Conservation (phyloP, 192 early-diverging fungal species). For the Phycomyces nitens region DNA sequence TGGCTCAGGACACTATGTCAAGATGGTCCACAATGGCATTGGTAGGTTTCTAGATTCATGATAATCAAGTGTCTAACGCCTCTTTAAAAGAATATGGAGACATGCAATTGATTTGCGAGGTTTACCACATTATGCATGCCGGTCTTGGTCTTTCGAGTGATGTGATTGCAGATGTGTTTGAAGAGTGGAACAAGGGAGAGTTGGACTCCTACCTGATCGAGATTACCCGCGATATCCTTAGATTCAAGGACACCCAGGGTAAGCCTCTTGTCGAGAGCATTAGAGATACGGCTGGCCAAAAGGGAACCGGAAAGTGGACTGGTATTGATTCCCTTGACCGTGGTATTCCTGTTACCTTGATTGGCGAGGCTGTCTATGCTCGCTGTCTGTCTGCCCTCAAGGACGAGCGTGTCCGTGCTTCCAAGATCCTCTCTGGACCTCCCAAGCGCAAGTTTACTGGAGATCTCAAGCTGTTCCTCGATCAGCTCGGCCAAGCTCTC, state of each 20-base stretch:
- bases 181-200: conserved; percentile 95
- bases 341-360: conserved; percentile 94
- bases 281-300: conserved; percentile 94
- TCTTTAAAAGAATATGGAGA: conserved; percentile 79
- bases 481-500: conserved; percentile 87
- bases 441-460: conserved; percentile 63
- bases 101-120: conserved; percentile 98
- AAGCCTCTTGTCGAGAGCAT: conserved; percentile 89
- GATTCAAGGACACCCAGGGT: conserved; percentile 89
- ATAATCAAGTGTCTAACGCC: conserved; percentile 1
- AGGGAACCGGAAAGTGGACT: conserved; percentile 99
- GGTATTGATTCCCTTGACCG: conserved; percentile 92
- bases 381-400: conserved; percentile 96
- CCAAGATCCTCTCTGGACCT: conserved; percentile 81
- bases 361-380: conserved; percentile 97
- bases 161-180: conserved; percentile 86
- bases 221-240: conserved; percentile 91
- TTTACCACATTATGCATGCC: conserved; percentile 89
- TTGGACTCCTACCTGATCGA: conserved; percentile 97
- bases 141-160: conserved; percentile 77
- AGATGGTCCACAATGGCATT: conserved; percentile 99
- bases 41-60: conserved; percentile 31
- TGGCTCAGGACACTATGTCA: conserved; percentile 98
- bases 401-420: conserved; percentile 90
- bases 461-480: conserved; percentile 85